Evolutionary conservation across 1,139 yeast species (phyloP).

Genomic region (Geotrichum cucujoidarum): DNA sequence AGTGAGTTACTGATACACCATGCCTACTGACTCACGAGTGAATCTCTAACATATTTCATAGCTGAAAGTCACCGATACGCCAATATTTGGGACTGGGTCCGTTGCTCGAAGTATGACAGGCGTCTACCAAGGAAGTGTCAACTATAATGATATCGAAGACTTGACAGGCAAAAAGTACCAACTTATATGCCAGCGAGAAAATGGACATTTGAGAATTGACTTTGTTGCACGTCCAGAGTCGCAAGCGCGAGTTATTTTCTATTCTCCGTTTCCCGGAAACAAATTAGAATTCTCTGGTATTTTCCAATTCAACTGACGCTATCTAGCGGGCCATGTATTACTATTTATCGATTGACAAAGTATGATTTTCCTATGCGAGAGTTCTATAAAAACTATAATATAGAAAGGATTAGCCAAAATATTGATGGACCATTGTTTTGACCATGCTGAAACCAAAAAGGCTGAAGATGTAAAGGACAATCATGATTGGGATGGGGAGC

Average conservation of each 20-base stretch:
- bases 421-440: conserved; percentile 58
- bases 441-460: conserved; percentile 69
- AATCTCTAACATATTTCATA: neutral
- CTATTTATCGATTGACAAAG: neutral
- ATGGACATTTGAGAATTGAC: conserved; percentile 19
- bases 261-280: conserved; percentile 8
- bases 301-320: conserved; percentile 14
- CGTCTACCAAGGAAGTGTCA: conserved; percentile 26
- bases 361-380: conserved; percentile 2
- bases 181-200: conserved; percentile 18
- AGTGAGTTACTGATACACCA: neutral
- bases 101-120: conserved; percentile 28
- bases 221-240: conserved; percentile 17
- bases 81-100: conserved; percentile 32
- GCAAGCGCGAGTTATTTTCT: conserved; percentile 16
- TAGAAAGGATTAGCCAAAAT: conserved; percentile 43
- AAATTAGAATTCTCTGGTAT: conserved; percentile 18
- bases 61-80: conserved; percentile 25
- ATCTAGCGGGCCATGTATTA: neutral
- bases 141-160: conserved; percentile 28
- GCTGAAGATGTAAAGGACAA: conserved; percentile 41
- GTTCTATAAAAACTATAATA: neutral
- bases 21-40: neutral
- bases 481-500: conserved; percentile 55
- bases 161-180: conserved; percentile 27